Percentiles rank a stretch among this genome's conserved stretches.
Evolutionary conservation across 768 basidiomycete species (phyloP).

Genomic region (Termitomyces heimii): DNA sequence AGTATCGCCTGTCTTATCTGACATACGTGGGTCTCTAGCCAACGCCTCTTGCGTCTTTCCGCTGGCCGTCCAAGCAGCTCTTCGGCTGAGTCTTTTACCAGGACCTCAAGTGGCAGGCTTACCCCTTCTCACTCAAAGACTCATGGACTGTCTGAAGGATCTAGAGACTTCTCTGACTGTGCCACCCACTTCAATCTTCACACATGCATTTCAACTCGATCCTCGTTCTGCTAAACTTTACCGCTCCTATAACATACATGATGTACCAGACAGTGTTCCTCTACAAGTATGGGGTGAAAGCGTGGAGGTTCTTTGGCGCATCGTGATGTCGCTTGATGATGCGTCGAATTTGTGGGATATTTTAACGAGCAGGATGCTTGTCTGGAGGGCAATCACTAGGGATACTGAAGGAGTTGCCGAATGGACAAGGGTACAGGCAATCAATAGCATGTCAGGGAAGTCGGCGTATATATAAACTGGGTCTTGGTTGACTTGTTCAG

Average conservation of each 20-base stretch:
- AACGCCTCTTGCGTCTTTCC: slow-evolving; percentile 10
- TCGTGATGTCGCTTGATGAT: slow-evolving; percentile 34
- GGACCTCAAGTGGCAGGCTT: slow-evolving; percentile 22
- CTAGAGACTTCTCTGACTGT: slow-evolving; percentile 20
- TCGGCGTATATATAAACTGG: neutral
- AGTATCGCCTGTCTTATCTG: neutral
- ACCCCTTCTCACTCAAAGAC: slow-evolving; percentile 22
- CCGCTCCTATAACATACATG: slow-evolving; percentile 29
- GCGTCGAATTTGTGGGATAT: slow-evolving; percentile 38
- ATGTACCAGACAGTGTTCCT: slow-evolving; percentile 19
- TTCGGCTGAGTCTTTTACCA: slow-evolving; percentile 31
- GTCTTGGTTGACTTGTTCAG: neutral
- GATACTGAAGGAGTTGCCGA: slow-evolving; percentile 36
- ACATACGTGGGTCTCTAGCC: neutral
- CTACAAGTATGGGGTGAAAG: slow-evolving; percentile 41
- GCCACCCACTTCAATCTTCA: slow-evolving; percentile 1
- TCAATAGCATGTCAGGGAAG: slow-evolving; percentile 16
- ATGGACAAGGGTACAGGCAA: slow-evolving; percentile 44
- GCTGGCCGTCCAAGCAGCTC: slow-evolving; percentile 23
- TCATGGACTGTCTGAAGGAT: slow-evolving; percentile 19
- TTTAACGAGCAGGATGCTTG: slow-evolving; percentile 47
- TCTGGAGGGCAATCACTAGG: slow-evolving; percentile 48
- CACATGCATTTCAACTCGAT: neutral
- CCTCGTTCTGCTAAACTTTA: slow-evolving; percentile 22
- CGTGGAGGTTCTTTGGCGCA: slow-evolving; percentile 54